Conservation (phyloP, 148 eudicot genomes). For the Spergularia bocconei region DNA sequence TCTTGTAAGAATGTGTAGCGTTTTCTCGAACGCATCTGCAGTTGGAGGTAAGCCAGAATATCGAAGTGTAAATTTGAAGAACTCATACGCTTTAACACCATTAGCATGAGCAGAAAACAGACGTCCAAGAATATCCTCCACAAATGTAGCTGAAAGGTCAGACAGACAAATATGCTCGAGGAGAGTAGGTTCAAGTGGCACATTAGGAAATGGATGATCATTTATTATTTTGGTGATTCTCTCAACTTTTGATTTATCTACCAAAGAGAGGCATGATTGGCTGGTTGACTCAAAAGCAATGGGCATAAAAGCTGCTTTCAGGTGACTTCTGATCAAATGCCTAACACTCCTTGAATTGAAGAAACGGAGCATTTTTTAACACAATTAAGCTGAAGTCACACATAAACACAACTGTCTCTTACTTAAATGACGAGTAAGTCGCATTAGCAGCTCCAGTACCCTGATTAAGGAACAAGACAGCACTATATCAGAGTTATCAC, state of each 20-base stretch:
- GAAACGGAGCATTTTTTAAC: constrained; percentile 26
- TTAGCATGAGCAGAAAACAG: constrained; percentile 68
- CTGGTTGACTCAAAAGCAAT: constrained; percentile 30
- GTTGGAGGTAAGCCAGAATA: constrained; percentile 43
- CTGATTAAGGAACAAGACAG: background rate
- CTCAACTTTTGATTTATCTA: constrained; percentile 35
- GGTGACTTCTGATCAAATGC: constrained; percentile 27
- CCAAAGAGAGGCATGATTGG: constrained; percentile 23
- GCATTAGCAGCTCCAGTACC: background rate
- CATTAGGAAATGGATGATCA: constrained; percentile 73
- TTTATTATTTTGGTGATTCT: constrained; percentile 57
- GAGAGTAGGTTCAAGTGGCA: constrained; percentile 61
- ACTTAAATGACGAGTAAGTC: background rate
- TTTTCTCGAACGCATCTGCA: constrained; percentile 79
- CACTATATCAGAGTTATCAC: background rate
- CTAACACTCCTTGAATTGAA: constrained; percentile 25
- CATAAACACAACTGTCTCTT: background rate
- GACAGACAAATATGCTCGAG: constrained; percentile 36
- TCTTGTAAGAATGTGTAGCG: constrained; percentile 71
- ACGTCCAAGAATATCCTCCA: constrained; percentile 73
- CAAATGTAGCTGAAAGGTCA: constrained; percentile 44
- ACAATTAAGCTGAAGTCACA: background rate
- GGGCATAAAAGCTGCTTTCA: constrained; percentile 15
- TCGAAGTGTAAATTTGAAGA: constrained; percentile 58
- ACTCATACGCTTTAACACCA: constrained; percentile 85